These are phyloP conservation scores for Akanthomyces lecanii DNA, from an alignment of 2,329 filamentous ascomycete species.

Conservation along the genomic window DNA sequence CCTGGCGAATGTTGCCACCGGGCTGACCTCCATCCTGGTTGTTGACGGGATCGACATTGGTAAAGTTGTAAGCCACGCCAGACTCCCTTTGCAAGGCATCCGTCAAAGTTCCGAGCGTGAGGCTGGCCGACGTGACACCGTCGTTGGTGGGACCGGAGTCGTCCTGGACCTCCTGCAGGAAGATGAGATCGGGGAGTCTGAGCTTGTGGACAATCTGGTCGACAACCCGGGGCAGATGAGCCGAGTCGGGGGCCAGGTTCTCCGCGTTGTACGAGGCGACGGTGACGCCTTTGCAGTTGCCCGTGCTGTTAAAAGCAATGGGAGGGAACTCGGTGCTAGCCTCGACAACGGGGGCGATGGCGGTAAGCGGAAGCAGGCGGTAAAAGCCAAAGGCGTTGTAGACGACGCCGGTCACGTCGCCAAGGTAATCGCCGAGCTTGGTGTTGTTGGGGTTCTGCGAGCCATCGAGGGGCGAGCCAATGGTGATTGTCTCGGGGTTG, in stretches of 20 bases:
- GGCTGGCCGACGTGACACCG: constrained; percentile 51
- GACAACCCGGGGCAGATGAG: constrained; percentile 55
- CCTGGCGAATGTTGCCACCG: constrained; percentile 67
- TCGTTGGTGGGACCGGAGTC: constrained; percentile 58
- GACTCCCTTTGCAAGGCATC: constrained; percentile 46
- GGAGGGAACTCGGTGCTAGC: constrained; percentile 45
- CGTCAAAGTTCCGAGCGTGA: constrained; percentile 54
- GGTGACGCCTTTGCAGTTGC: constrained; percentile 57
- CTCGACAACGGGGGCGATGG: constrained; percentile 44
- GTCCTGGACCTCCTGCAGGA: constrained; percentile 69
- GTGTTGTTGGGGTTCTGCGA: constrained; percentile 54
- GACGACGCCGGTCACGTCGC: constrained; percentile 65
- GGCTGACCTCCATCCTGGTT: constrained; percentile 61
- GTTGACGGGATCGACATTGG: constrained; percentile 56
- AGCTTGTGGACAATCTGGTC: constrained; percentile 62
- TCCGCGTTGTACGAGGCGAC: constrained; percentile 67
- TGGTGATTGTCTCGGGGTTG: constrained; percentile 65
- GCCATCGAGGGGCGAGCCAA: constrained; percentile 63
- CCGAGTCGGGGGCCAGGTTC: constrained; percentile 56
- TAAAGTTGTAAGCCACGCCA: constrained; percentile 54
- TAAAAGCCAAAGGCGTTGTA: constrained; percentile 66
- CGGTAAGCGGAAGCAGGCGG: constrained; percentile 60
- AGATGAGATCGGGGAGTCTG: constrained; percentile 59
- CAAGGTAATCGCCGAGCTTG: constrained; percentile 61
- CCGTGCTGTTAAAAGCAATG: constrained; percentile 49